A percentile compares a stretch with the other conserved stretches of the same genome.
These are phyloP conservation scores for Colletotrichum sp. DNA, from an alignment of 2,329 filamentous ascomycete genomes.

Conservation along the genomic window DNA sequence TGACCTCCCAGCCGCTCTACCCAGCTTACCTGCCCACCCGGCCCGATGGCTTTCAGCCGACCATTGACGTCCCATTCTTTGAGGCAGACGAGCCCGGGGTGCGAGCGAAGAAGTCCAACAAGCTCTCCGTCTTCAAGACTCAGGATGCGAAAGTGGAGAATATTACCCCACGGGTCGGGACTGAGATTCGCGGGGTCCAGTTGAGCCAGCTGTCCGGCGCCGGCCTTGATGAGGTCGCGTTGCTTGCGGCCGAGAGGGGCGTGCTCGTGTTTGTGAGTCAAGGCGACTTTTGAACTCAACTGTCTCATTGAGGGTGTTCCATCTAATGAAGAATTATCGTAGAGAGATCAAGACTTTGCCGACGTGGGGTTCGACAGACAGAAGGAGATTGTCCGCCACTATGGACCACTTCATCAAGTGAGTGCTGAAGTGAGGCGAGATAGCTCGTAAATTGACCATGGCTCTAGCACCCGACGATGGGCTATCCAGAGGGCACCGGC, in stretches of 20 bases:
- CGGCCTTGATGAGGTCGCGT: slow-evolving; percentile 32
- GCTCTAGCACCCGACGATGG: slow-evolving; percentile 33
- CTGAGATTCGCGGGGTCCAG: slow-evolving; percentile 33
- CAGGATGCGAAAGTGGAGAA: slow-evolving; percentile 8
- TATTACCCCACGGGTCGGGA: slow-evolving; percentile 33
- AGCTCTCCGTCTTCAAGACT: slow-evolving; percentile 24
- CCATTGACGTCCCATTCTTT: slow-evolving; percentile 29
- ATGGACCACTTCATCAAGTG: slow-evolving; percentile 32
- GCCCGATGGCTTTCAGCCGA: slow-evolving; percentile 31
- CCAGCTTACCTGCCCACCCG: slow-evolving; percentile 36
- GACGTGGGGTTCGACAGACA: slow-evolving; percentile 35
- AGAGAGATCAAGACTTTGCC: slow-evolving; percentile 36
- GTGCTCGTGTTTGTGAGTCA: slow-evolving; percentile 33
- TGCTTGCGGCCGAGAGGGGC: slow-evolving; percentile 33
- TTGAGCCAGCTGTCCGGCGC: slow-evolving; percentile 26
- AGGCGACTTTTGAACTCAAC: not conserved
- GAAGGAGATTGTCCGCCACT: slow-evolving; percentile 31
- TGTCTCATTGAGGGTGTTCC: not conserved
- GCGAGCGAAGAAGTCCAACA: slow-evolving; percentile 30
- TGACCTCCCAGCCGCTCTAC: slow-evolving; percentile 33
- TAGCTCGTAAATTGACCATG: not conserved
- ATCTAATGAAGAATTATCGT: not conserved
- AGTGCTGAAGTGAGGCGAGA: not conserved
- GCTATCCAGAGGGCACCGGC: slow-evolving; percentile 32
- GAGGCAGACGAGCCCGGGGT: slow-evolving; percentile 33